Conservation (phyloP, 2,329 filamentous ascomycete genomes). For the Raffaelea albimanens region DNA sequence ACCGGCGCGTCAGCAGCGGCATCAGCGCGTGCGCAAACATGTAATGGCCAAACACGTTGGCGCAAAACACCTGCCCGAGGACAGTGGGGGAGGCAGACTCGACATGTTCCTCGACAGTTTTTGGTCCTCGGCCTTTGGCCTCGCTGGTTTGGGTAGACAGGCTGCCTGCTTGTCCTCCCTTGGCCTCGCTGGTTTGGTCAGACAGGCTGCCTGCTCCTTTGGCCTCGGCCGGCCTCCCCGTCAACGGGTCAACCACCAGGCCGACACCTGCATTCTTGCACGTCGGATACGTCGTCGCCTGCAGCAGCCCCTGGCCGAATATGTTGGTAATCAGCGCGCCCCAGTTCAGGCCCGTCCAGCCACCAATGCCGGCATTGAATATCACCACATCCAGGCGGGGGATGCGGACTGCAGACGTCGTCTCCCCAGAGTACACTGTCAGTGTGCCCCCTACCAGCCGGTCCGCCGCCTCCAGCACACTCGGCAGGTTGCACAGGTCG, state of each 20-base stretch:
- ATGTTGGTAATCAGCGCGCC: constrained; percentile 41
- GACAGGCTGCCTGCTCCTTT: too few species aligned
- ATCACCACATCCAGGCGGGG: constrained; percentile 67
- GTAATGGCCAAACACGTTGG: constrained; percentile 95
- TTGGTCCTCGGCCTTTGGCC: constrained; percentile 24
- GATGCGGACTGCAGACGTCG: constrained; percentile 15
- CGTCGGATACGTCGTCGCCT: constrained; percentile 64
- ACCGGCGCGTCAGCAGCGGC: constrained; percentile 54
- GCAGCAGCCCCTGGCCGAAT: constrained; percentile 50
- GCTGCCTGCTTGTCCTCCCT: too few species aligned
- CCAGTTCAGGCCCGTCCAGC: constrained; percentile 75
- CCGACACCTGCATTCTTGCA: constrained; percentile 59
- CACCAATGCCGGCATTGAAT: constrained; percentile 82
- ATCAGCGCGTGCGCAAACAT: constrained; percentile 72
- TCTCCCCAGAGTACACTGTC: constrained; percentile 31
- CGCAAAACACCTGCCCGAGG: constrained; percentile 76
- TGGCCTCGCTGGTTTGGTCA: background rate
- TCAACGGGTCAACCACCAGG: constrained; percentile 32
- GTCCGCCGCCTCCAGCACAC: constrained; percentile 38
- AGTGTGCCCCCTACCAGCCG: constrained; percentile 34
- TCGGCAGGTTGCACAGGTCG: constrained; percentile 50
- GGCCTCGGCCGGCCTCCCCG: constrained; percentile 20
- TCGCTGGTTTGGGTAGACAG: too few species aligned
- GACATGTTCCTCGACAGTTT: constrained; percentile 23
- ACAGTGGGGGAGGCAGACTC: constrained; percentile 49